These are phyloP conservation scores for Lepiota venenata DNA, from an alignment of 768 basidiomycete species.

Conservation along the genomic window DNA sequence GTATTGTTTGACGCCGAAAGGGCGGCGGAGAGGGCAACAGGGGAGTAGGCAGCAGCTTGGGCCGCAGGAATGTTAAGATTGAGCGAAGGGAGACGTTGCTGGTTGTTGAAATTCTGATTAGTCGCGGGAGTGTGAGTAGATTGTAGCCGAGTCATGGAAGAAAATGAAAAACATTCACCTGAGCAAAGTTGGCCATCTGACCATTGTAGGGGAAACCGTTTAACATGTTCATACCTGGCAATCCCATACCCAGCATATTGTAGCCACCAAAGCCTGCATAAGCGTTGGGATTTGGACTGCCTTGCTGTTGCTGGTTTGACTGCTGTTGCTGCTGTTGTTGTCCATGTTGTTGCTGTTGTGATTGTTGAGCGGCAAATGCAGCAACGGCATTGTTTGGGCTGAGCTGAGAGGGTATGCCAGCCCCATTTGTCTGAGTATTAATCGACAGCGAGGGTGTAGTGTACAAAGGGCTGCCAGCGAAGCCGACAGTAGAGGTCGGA, in stretches of 20 bases:
- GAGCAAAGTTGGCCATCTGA: slow-evolving; percentile 69
- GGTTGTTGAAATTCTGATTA: slow-evolving; percentile 31
- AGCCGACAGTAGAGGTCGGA: slow-evolving; percentile 39
- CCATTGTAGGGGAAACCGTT: slow-evolving; percentile 68
- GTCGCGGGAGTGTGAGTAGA: slow-evolving; percentile 12
- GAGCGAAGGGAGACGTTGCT: slow-evolving; percentile 64
- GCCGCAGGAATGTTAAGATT: slow-evolving; percentile 67
- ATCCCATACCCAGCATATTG: slow-evolving; percentile 79
- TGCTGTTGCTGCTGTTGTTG: slow-evolving; percentile 43
- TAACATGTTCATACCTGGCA: slow-evolving; percentile 71
- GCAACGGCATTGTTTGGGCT: slow-evolving; percentile 63
- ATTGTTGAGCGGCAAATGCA: slow-evolving; percentile 46
- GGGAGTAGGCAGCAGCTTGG: slow-evolving; percentile 68
- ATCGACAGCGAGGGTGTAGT: slow-evolving; percentile 69
- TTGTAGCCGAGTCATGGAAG: slow-evolving; percentile 8
- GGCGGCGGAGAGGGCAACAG: slow-evolving; percentile 72
- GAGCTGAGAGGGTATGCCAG: slow-evolving; percentile 52
- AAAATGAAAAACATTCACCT: slow-evolving; percentile 35
- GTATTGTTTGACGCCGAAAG: slow-evolving; percentile 62
- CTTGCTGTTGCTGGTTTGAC: slow-evolving; percentile 29
- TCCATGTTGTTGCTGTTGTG: slow-evolving; percentile 37
- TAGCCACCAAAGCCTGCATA: slow-evolving; percentile 66
- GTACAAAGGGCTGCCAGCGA: slow-evolving; percentile 61
- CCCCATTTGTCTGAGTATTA: slow-evolving; percentile 56
- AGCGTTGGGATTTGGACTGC: slow-evolving; percentile 43